Evolutionary conservation across 805 yeast species (phyloP).

Genomic region (Nakazawaea ambrosiae): DNA sequence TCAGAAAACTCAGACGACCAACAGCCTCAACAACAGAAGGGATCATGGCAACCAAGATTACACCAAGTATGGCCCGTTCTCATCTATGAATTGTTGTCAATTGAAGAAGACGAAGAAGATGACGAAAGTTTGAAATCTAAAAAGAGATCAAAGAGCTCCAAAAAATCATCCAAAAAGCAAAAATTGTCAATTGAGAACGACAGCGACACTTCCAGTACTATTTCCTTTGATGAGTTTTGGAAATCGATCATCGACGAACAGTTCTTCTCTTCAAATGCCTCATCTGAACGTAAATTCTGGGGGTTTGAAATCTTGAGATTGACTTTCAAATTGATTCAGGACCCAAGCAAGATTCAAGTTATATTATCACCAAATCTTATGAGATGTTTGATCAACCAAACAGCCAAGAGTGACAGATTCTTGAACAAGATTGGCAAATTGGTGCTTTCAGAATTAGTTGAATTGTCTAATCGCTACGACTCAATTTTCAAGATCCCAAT

Average conservation of each 20-base stretch:
- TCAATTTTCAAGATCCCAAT: slow-evolving; percentile 26
- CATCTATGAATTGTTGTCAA: slow-evolving; percentile 32
- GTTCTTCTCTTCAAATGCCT: slow-evolving; percentile 67
- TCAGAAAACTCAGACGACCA: slow-evolving; percentile 27
- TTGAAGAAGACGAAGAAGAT: slow-evolving; percentile 4
- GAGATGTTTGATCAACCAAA: slow-evolving; percentile 71
- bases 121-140: slow-evolving; percentile 24
- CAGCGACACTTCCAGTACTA: slow-evolving; percentile 11
- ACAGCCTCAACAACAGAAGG: slow-evolving; percentile 41
- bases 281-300: slow-evolving; percentile 80
- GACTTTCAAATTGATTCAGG: slow-evolving; percentile 35
- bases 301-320: slow-evolving; percentile 70
- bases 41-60: slow-evolving; percentile 67
- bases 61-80: slow-evolving; percentile 73
- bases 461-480: slow-evolving; percentile 24
- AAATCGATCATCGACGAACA: slow-evolving; percentile 71
- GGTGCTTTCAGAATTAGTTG: slow-evolving; percentile 37
- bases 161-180: slow-evolving; percentile 12
- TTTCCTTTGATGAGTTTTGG: slow-evolving; percentile 67
- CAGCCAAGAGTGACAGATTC: slow-evolving; percentile 56
- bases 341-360: slow-evolving; percentile 13
- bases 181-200: too few relatives aligned
- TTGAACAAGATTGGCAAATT: slow-evolving; percentile 61
- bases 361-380: slow-evolving; percentile 59
- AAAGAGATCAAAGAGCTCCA: slow-evolving; percentile 31